Conservation (phyloP, 129 eudicot species). For the Tagetes erecta region DNA sequence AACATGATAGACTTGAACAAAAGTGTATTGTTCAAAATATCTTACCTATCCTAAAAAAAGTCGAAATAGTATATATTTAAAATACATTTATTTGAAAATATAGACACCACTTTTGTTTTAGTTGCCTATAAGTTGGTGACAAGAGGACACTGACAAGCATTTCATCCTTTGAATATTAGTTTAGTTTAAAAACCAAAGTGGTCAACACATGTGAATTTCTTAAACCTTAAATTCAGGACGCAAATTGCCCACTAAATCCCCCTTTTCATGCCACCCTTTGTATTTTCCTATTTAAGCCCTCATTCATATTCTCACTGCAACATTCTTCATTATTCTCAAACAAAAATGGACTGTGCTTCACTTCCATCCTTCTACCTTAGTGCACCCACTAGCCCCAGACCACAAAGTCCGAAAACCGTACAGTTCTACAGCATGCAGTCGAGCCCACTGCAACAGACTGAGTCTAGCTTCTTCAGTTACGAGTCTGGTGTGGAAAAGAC, state of each 20-base stretch:
- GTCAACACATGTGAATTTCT: slow-evolving; percentile 45
- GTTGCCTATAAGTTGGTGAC: slow-evolving; percentile 25
- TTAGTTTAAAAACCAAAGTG: slow-evolving; percentile 41
- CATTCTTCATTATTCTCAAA: slow-evolving; percentile 7
- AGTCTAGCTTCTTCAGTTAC: slow-evolving; percentile 6
- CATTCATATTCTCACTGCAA: background rate
- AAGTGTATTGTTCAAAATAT: background rate
- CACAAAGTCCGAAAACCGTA: slow-evolving; percentile 26
- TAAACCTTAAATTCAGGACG: slow-evolving; percentile 61
- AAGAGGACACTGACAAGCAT: slow-evolving; percentile 53
- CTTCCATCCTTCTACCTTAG: slow-evolving; percentile 55
- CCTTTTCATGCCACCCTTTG: slow-evolving; percentile 23
- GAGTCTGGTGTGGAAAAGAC: slow-evolving; percentile 20
- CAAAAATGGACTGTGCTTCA: slow-evolving; percentile 39
- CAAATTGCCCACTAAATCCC: slow-evolving; percentile 31
- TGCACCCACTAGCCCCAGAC: slow-evolving; percentile 55
- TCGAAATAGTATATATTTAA: background rate
- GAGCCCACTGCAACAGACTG: slow-evolving; percentile 41
- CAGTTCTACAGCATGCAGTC: slow-evolving; percentile 51
- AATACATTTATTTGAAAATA: background rate
- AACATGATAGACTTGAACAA: too few species aligned
- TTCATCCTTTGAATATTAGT: slow-evolving; percentile 47
- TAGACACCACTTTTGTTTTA: slow-evolving; percentile 37
- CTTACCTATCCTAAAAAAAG: background rate
- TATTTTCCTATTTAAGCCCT: slow-evolving; percentile 17